These are phyloP conservation scores for Pholiota molesta DNA, from an alignment of 768 basidiomycete genomes.

Conservation along the genomic window DNA sequence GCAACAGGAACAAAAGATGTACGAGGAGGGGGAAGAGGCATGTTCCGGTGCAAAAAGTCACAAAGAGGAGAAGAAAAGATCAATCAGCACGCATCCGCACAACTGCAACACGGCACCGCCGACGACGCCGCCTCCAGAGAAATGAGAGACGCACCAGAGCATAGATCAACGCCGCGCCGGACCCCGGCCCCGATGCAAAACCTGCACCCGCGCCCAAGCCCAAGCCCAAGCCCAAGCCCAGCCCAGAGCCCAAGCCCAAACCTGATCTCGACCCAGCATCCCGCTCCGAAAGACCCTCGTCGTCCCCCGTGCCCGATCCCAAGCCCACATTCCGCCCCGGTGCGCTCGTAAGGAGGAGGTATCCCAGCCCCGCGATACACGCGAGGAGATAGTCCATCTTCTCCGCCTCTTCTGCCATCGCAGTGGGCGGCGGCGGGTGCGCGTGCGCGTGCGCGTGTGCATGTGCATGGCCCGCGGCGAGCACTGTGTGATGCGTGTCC, in stretches of 20 bases:
- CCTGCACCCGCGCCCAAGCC: conserved; percentile 1
- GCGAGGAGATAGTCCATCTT: conserved; percentile 58
- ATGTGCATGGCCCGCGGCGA: background rate
- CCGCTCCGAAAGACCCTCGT: background rate
- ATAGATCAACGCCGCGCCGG: conserved; percentile 22
- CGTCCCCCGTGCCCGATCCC: background rate
- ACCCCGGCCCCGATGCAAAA: background rate
- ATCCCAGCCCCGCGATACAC: conserved; percentile 56
- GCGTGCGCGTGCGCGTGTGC: conserved; percentile 9
- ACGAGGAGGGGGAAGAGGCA: background rate
- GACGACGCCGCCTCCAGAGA: background rate
- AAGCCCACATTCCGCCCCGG: background rate
- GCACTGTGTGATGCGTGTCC: conserved; percentile 28
- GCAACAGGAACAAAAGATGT: background rate
- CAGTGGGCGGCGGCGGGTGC: conserved; percentile 1
- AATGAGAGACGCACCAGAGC: conserved; percentile 39
- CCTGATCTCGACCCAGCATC: background rate
- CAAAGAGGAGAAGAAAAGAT: background rate
- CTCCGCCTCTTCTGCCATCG: conserved; percentile 27
- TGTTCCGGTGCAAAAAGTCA: background rate
- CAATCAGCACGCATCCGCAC: background rate
- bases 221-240: too few relatives aligned
- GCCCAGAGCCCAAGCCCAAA: background rate
- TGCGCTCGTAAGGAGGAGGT: conserved; percentile 28
- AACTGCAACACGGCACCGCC: background rate